Evolutionary conservation across 2,329 filamentous ascomycete species (phyloP).

Genomic region (Diaporthe capsici): DNA sequence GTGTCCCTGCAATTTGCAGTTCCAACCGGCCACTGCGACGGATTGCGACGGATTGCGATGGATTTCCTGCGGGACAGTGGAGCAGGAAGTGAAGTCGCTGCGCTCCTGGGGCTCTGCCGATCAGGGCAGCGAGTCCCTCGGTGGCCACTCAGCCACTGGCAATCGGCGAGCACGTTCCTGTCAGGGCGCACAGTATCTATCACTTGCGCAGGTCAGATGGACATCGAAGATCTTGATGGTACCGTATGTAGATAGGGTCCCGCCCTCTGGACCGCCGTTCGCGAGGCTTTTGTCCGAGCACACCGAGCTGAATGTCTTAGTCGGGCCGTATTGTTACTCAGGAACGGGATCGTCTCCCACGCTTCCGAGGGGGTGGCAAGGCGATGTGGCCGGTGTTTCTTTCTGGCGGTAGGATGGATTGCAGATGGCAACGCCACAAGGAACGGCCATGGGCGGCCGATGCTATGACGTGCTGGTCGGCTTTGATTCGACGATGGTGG

Average conservation of each 20-base stretch:
- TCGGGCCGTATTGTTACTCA: neutral
- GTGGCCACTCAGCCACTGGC: constrained; percentile 7
- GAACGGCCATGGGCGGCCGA: constrained; percentile 7
- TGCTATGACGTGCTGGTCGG: constrained; percentile 31
- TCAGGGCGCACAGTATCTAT: constrained; percentile 1
- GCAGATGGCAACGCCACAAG: constrained; percentile 21
- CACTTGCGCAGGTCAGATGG: neutral
- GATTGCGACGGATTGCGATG: neutral
- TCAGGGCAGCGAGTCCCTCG: neutral
- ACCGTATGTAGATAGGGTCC: neutral
- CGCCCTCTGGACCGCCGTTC: neutral
- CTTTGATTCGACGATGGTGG: constrained; percentile 21
- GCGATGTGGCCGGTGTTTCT: neutral
- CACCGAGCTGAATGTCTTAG: constrained; percentile 5
- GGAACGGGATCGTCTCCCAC: neutral
- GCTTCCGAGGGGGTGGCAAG: neutral
- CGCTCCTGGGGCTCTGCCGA: constrained; percentile 25
- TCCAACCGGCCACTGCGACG: constrained; percentile 13
- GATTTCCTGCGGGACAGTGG: constrained; percentile 17
- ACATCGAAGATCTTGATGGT: constrained; percentile 18
- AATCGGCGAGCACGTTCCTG: constrained; percentile 14
- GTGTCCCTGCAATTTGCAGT: constrained; percentile 12
- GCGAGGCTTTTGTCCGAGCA: constrained; percentile 4
- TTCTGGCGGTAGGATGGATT: neutral
- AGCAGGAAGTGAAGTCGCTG: constrained; percentile 8